Evolutionary conservation across 2,329 filamentous ascomycete genomes (phyloP).

Genomic region (Penicillium italicum): DNA sequence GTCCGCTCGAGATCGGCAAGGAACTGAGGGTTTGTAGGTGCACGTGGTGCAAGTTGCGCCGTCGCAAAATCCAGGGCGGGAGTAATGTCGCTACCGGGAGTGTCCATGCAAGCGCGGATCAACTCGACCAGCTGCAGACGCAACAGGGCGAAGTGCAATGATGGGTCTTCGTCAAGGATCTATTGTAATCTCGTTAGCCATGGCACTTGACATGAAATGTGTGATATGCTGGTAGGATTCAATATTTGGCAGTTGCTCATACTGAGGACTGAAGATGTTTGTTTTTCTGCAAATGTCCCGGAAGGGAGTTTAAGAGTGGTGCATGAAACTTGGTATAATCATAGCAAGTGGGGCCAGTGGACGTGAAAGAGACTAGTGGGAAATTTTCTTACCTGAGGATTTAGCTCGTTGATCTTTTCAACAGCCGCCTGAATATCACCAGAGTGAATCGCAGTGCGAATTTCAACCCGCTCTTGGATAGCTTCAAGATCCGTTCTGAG

Average conservation of each 20-base stretch:
- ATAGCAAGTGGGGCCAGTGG: slow-evolving; percentile 53
- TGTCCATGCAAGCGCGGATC: slow-evolving; percentile 70
- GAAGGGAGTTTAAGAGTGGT: slow-evolving; percentile 93
- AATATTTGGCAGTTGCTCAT: slow-evolving; percentile 59
- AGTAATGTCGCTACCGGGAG: slow-evolving; percentile 66
- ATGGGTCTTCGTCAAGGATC: slow-evolving; percentile 81
- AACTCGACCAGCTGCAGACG: slow-evolving; percentile 91
- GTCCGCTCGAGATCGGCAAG: slow-evolving; percentile 85
- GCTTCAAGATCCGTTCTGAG: slow-evolving; percentile 67
- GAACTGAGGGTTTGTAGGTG: slow-evolving; percentile 75
- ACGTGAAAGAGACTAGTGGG: slow-evolving; percentile 9
- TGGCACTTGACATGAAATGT: slow-evolving; percentile 11
- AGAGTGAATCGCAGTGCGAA: slow-evolving; percentile 77
- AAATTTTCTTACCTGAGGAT: slow-evolving; percentile 75
- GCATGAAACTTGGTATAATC: slow-evolving; percentile 99
- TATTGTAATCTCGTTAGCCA: slow-evolving; percentile 43
- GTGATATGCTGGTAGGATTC: slow-evolving; percentile 9
- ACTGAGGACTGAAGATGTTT: slow-evolving; percentile 76
- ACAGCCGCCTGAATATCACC: slow-evolving; percentile 86
- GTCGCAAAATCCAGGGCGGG: slow-evolving; percentile 84
- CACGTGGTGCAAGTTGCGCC: slow-evolving; percentile 79
- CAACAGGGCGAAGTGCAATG: slow-evolving; percentile 83
- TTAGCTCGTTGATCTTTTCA: slow-evolving; percentile 79
- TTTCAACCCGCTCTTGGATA: slow-evolving; percentile 74
- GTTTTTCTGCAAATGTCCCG: slow-evolving; percentile 80